Evolutionary conservation across 163 green algal species (phyloP), one percentile per base, ranked within the genome.

Genomic region (Scenedesmus sp.): DNA sequence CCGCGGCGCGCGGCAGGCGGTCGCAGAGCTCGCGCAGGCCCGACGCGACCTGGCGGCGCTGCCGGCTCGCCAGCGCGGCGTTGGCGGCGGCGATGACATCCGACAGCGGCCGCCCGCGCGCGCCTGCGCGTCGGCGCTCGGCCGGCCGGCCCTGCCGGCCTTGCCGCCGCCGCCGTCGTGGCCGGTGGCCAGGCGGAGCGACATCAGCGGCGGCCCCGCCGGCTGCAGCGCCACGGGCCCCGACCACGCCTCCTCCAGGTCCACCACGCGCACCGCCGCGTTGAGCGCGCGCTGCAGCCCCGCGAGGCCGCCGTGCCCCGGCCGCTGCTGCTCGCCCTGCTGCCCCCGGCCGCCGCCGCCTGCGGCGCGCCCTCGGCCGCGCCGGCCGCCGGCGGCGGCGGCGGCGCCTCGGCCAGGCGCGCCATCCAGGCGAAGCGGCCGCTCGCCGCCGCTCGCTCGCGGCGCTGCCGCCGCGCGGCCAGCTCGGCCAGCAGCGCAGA

Each of bases 61-160:
- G 54, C 60, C 48, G 42, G 0, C 50, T 33, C 13, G 44, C 58
- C n/a, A 80, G 60, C 67, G 50, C 42, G 2, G 58, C 54, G 36
- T 79, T 83, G 36, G 77, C 67, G 18, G 77, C 77, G 26, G 77
- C 77, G 11, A 83, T 83, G 15, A 79, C 67, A 10, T 83, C 67
- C 33, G 24, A 20, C 77, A 83, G 48, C 11, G 77, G 63, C 36
- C 77, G 58, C 7, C 75, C 77, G n/a, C n/a, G n/a, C n/a, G n/a
- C n/a, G n/a, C n/a, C n/a, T n/a, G n/a, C n/a, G n/a, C n/a, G n/a
- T n/a, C n/a, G n/a, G n/a, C n/a, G n/a, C n/a, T n/a, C n/a, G n/a
- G n/a, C n/a, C n/a, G n/a, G n/a, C n/a, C n/a, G n/a, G n/a, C n/a
- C n/a, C n/a, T n/a, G n/a, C n/a, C n/a, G 44, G 44, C 11, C 44